phyloP scores from a whole-genome alignment of 371 early-diverging fungal species.

The Mortierella sp. region DNA sequence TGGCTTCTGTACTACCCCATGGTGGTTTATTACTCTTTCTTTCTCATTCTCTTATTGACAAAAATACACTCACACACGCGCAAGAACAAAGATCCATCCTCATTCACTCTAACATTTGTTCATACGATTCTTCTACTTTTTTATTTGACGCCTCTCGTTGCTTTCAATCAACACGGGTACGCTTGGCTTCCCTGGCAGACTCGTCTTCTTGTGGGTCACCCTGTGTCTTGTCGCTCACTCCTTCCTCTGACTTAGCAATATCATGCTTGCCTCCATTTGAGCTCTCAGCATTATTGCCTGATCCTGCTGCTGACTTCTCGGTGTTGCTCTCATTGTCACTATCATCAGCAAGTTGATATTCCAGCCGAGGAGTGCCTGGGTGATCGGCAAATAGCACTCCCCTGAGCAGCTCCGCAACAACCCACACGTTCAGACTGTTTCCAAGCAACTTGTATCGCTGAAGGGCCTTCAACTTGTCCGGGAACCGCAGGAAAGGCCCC shows the following conservation, averaged over 20 bases:
- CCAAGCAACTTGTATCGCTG: constrained; percentile 81
- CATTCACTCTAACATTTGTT: neutral
- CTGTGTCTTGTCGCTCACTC: neutral
- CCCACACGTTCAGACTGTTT: constrained; percentile 81
- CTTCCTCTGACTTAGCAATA: neutral
- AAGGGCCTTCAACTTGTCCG: constrained; percentile 61
- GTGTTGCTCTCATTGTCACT: neutral
- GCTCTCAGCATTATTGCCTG: neutral
- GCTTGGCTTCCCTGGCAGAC: neutral
- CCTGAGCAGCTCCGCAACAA: constrained; percentile 74
- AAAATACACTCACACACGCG: neutral
- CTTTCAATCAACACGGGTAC: neutral
- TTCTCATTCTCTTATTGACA: neutral
- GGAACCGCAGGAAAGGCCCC: constrained; percentile 63
- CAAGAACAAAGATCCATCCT: neutral
- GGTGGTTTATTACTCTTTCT: neutral
- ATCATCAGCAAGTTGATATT: constrained; percentile 10
- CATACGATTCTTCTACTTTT: neutral
- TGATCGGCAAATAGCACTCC: constrained; percentile 63
- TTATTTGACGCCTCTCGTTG: neutral
- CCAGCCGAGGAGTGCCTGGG: constrained; percentile 29
- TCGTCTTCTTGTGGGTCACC: neutral
- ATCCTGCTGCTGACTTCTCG: neutral
- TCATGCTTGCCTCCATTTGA: neutral
- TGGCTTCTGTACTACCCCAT: neutral